Evolutionary conservation across 805 yeast genomes (phyloP), one percentile per base, ranked within the genome.

Genomic region (Starmerella powellii): DNA sequence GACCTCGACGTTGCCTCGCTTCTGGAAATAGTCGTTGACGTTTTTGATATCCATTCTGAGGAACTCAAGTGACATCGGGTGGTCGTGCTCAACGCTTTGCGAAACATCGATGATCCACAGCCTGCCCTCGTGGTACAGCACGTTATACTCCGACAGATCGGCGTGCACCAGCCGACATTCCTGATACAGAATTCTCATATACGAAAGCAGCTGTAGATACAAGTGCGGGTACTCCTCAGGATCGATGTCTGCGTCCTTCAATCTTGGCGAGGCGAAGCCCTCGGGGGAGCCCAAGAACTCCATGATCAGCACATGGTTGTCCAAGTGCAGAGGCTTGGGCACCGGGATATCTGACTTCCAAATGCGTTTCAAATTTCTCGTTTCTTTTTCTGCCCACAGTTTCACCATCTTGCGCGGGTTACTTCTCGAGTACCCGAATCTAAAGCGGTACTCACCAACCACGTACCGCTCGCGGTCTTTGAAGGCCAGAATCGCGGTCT

Each of bases 381-480:
- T 88, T 63, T 91, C 99, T 58, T 91, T 91, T 60, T 91, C 98
- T 0, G 98, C 97, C 99, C 99, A 91, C 19, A 87, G 72, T 60
- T 84, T 85, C 48, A 91, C 95, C 96, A 91, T 88, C 58, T 88
- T 88, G 56, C 98, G 71, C 8, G 97, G 97, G 57, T 91, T 91
- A 51, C 86, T 85, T 55, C 83, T 86, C 44, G 71, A 73, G 31
- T 76, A 74, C 53, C 88, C 84, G 57, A 83, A 81, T 56, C 96
- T 67, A 63, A 91, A 91, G 42, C 99, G 67, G 62, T 75, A 88
- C 63, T 91, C 99, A 29, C 98, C 98, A 58, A 81, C 87, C 15
- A 91, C 97, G 56, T 91, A 91, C 53, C 96, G 65, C 56, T 93
- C 97, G 43, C 99, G 69, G 60, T 91, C 98, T 59, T 87, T 91